Evolutionary conservation across 305 asterid species (phyloP).

Genomic region (Rubia tinctorum): DNA sequence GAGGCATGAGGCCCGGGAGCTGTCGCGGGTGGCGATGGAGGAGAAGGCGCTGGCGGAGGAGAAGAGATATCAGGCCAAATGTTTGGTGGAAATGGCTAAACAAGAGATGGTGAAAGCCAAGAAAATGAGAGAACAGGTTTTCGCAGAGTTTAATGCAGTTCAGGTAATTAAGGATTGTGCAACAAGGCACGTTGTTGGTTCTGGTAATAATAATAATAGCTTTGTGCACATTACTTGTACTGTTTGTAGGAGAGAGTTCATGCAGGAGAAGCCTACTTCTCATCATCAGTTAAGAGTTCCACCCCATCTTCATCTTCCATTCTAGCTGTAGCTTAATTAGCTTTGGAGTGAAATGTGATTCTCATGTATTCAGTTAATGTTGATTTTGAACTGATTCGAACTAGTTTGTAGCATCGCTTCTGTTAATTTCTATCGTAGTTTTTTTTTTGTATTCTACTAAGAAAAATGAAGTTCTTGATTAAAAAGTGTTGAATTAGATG

Average conservation of each 20-base stretch:
- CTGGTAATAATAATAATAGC: slow-evolving; percentile 7
- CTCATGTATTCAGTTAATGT: not conserved
- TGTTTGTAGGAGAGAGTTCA: slow-evolving; percentile 26
- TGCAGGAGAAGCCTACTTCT: slow-evolving; percentile 18
- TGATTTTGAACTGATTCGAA: not conserved
- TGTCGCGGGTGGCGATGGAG: slow-evolving; percentile 28
- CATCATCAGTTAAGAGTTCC: slow-evolving; percentile 13
- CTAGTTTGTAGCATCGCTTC: not conserved
- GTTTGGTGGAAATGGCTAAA: slow-evolving; percentile 34
- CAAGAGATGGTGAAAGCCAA: slow-evolving; percentile 34
- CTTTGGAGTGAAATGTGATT: not conserved
- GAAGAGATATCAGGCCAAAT: slow-evolving; percentile 30
- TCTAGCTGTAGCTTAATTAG: slow-evolving; percentile 2
- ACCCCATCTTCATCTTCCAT: slow-evolving; percentile 21
- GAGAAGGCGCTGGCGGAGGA: slow-evolving; percentile 31
- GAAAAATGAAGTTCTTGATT: not conserved
- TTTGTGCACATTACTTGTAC: slow-evolving; percentile 26
- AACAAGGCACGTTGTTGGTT: slow-evolving; percentile 11
- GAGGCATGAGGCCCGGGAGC: slow-evolving; percentile 27
- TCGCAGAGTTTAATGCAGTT: slow-evolving; percentile 20
- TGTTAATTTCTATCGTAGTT: not conserved
- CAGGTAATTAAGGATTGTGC: slow-evolving; percentile 21
- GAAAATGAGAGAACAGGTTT: slow-evolving; percentile 29
- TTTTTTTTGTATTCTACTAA: not conserved
- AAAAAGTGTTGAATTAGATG: no score